Base-by-base conservation (phyloP, 768 basidiomycete genomes). In the Cyclocybe aegerita region DNA sequence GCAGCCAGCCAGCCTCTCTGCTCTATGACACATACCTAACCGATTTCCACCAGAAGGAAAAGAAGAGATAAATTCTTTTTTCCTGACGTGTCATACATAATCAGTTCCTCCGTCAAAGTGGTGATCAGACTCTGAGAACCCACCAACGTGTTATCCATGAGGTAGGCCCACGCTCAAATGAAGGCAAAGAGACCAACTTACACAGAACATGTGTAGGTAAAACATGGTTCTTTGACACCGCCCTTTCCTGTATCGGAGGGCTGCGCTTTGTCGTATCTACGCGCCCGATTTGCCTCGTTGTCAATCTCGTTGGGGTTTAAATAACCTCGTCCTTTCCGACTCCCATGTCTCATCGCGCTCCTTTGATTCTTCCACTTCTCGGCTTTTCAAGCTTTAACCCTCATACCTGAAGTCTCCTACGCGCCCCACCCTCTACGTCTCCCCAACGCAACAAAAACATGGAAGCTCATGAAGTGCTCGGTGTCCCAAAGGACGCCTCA, bases 401-500 rank as follows among this genome's bases (percentile, higher is more conserved):
- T 23, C 23, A 23, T 23, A 23, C 23, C 23, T 23, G 23, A 23
- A 23, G 4, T 23, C 23, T 23, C 23, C 23, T 23, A 23, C 23
- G 23, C 23, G 23, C 4, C 23, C 23, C 4, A 23, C 4, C 9
- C 32, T 36, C 34, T 37, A 14, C 11, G 17, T 48, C 8, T 17
- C 11, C 39, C 37, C 30, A 39, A 37, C 36, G 11, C 42, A 43
- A 32, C 16, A 48, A 43, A 35, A 50, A 44, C 32, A 60, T 64
- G 64, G 61, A 65, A 42, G 40, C 60, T 35, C 63, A 67, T 46
- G 60, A 72, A 46, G 66, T 77, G 17, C 70, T 84, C 14, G 80
- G 75, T 42, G 66, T 84, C 49, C 60, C 61, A 14, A 60, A 60
- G 32, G 69, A 76, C 54, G 76, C 81, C 30, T 75, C 71, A 43